phyloP scores from a whole-genome alignment of 2,329 filamentous ascomycete species.

The Alternaria postmessia region DNA sequence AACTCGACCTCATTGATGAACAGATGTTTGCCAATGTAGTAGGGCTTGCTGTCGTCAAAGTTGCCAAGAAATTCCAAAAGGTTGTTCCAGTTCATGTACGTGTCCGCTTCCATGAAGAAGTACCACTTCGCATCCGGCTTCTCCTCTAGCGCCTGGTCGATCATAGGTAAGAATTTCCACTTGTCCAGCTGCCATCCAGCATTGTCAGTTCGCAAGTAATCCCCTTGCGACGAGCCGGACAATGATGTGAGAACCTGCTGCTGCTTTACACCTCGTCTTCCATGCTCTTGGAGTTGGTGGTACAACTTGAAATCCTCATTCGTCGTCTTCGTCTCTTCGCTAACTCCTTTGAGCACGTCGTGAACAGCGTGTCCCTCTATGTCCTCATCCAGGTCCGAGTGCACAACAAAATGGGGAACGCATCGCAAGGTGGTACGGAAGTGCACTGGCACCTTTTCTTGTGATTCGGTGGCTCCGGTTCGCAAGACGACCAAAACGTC shows the following conservation, averaged over 20 bases:
- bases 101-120: slow-evolving; percentile 51
- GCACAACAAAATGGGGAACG: slow-evolving; percentile 63
- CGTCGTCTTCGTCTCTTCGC: slow-evolving; percentile 44
- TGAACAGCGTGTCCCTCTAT: slow-evolving; percentile 60
- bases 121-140: slow-evolving; percentile 50
- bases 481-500: slow-evolving; percentile 67
- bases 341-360: slow-evolving; percentile 57
- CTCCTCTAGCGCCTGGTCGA: slow-evolving; percentile 56
- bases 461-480: slow-evolving; percentile 67
- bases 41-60: slow-evolving; percentile 50
- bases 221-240: slow-evolving; percentile 46
- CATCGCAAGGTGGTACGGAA: slow-evolving; percentile 65
- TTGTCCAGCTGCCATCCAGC: slow-evolving; percentile 64
- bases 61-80: slow-evolving; percentile 52
- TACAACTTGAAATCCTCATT: slow-evolving; percentile 64
- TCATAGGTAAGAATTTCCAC: slow-evolving; percentile 67
- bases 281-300: slow-evolving; percentile 56
- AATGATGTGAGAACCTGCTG: slow-evolving; percentile 41
- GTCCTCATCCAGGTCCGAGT: slow-evolving; percentile 67
- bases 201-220: slow-evolving; percentile 47
- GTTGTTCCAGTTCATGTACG: slow-evolving; percentile 49
- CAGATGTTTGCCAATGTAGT: slow-evolving; percentile 56
- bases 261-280: slow-evolving; percentile 52
- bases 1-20: slow-evolving; percentile 56
- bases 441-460: slow-evolving; percentile 65